These are phyloP conservation scores for Stephania yunnanensis DNA, from an alignment of 164 flowering plant genomes.

Conservation along the genomic window DNA sequence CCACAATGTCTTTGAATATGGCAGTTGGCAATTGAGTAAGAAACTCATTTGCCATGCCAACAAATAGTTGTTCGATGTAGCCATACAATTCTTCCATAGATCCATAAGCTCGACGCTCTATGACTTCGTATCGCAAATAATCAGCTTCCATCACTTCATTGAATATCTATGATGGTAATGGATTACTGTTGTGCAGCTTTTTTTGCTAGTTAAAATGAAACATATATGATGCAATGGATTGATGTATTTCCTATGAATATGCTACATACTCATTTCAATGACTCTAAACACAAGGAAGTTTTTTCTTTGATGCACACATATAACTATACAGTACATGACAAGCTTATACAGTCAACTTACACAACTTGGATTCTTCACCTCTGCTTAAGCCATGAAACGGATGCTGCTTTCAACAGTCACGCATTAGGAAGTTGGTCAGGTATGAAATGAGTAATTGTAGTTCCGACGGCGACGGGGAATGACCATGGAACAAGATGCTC, in stretches of 20 bases:
- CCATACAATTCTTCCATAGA: too few species aligned
- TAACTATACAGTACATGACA: too few species aligned
- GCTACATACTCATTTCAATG: not conserved
- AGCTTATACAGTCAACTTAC: too few species aligned
- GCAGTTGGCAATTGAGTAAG: constrained; percentile 7
- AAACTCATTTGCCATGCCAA: not conserved
- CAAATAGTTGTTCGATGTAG: not conserved
- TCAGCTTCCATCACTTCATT: too few species aligned
- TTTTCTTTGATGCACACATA: not conserved
- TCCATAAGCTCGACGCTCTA: too few species aligned
- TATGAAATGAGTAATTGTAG: too few species aligned
- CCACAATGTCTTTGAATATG: not conserved
- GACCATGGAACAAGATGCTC: not conserved
- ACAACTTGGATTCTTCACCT: not conserved
- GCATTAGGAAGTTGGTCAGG: not conserved
- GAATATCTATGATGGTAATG: too few species aligned
- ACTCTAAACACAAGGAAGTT: not conserved
- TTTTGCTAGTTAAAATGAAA: not conserved
- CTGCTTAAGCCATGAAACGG: not conserved
- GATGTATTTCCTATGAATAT: not conserved
- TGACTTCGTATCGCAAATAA: too few species aligned
- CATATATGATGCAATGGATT: too few species aligned
- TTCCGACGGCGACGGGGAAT: not conserved
- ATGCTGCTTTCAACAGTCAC: not conserved
- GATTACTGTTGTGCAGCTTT: too few species aligned